These are phyloP conservation scores for Pseudopyricularia cyperi DNA, from an alignment of 2,329 filamentous ascomycete species.

Conservation along the genomic window DNA sequence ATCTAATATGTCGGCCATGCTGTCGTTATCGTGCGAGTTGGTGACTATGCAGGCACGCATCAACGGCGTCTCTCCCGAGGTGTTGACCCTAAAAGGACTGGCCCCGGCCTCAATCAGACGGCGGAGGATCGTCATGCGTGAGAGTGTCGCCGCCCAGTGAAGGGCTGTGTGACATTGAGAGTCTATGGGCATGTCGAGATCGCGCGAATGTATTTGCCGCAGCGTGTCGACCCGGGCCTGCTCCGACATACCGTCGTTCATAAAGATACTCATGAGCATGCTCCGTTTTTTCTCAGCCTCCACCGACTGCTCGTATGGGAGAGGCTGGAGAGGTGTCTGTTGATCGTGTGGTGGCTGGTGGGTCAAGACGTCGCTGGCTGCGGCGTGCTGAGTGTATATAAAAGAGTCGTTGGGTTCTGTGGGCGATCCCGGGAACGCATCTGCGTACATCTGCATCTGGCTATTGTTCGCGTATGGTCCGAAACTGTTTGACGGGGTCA, in stretches of 20 bases:
- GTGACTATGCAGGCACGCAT: constrained; percentile 89
- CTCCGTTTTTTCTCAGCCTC: constrained; percentile 70
- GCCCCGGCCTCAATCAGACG: constrained; percentile 74
- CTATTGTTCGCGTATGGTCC: constrained; percentile 21
- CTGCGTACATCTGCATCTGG: constrained; percentile 31
- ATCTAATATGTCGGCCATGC: constrained; percentile 82
- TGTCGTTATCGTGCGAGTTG: constrained; percentile 84
- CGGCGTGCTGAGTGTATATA: constrained; percentile 42
- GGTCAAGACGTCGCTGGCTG: constrained; percentile 9
- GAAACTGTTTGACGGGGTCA: constrained; percentile 44
- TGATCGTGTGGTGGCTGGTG: constrained; percentile 27
- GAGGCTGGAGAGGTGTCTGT: constrained; percentile 48
- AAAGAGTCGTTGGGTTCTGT: constrained; percentile 76
- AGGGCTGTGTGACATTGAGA: constrained; percentile 78
- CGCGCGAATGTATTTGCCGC: constrained; percentile 58
- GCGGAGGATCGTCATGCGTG: constrained; percentile 69
- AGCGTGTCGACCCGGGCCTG: constrained; percentile 63
- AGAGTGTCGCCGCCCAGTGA: constrained; percentile 92
- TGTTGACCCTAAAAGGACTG: constrained; percentile 78
- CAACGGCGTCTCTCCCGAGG: constrained; percentile 78
- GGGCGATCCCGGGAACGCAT: constrained; percentile 51
- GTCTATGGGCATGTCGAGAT: constrained; percentile 86
- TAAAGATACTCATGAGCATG: constrained; percentile 69
- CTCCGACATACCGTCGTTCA: constrained; percentile 53
- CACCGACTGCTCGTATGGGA: constrained; percentile 46